These are phyloP conservation scores for Fusarium goolgardi DNA, from an alignment of 2,329 filamentous ascomycete species.

Conservation along the genomic window DNA sequence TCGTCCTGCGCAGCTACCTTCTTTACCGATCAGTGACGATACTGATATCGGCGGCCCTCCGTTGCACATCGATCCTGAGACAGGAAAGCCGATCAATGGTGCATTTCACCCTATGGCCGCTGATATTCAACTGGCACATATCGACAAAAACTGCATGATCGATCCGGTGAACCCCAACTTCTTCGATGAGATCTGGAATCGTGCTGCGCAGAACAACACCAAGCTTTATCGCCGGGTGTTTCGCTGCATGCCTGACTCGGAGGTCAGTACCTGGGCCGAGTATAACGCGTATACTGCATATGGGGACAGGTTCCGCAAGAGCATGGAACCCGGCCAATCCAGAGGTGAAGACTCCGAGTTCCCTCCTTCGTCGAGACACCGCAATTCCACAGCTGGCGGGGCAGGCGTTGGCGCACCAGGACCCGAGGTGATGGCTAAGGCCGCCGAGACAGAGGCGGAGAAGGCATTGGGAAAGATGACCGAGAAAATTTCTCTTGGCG, in stretches of 20 bases:
- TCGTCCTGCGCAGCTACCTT: constrained; percentile 75
- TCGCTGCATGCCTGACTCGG: constrained; percentile 95
- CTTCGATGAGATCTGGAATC: constrained; percentile 88
- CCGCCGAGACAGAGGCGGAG: constrained; percentile 48
- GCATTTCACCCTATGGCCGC: constrained; percentile 66
- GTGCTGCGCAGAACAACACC: constrained; percentile 92
- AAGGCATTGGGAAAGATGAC: constrained; percentile 50
- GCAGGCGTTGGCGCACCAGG: constrained; percentile 59
- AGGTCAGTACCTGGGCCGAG: constrained; percentile 92
- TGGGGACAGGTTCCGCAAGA: constrained; percentile 78
- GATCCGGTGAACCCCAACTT: constrained; percentile 88
- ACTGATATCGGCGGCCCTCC: constrained; percentile 84
- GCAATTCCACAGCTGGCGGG: constrained; percentile 50
- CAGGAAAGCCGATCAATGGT: constrained; percentile 60
- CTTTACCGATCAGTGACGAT: constrained; percentile 77
- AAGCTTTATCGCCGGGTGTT: constrained; percentile 94
- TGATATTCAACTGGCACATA: constrained; percentile 77
- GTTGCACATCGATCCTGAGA: constrained; percentile 63
- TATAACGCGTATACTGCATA: constrained; percentile 89
- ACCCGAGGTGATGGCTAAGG: constrained; percentile 54
- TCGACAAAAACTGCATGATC: constrained; percentile 93
- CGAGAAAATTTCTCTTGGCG: constrained; percentile 41
- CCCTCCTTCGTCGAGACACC: constrained; percentile 53
- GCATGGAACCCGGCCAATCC: constrained; percentile 65
- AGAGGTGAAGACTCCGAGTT: constrained; percentile 63